These are phyloP conservation scores for Hygrophila difformis DNA, from an alignment of 257 asterid genomes.

Conservation along the genomic window DNA sequence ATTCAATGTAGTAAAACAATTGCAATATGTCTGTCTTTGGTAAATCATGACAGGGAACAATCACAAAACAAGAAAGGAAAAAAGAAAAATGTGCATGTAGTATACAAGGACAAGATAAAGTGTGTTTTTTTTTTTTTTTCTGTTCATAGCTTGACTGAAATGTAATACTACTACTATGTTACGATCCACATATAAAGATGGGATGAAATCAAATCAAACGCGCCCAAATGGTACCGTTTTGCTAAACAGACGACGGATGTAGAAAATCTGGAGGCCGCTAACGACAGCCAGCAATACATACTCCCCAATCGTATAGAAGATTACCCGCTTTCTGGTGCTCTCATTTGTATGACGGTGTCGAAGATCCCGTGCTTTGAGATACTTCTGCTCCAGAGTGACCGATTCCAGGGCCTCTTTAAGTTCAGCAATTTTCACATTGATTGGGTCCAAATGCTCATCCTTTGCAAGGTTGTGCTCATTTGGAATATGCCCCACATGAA, in stretches of 20 bases:
- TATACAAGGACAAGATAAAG: no score
- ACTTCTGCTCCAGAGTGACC: slow-evolving; percentile 72
- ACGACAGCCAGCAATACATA: slow-evolving; percentile 52
- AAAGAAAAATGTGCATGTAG: no score
- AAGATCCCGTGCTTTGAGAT: slow-evolving; percentile 60
- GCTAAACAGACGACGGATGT: slow-evolving; percentile 66
- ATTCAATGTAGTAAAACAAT: no score
- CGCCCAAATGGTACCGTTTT: no score
- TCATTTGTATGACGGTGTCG: slow-evolving; percentile 81
- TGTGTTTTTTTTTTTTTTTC: no score
- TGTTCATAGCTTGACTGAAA: no score
- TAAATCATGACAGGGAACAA: no score
- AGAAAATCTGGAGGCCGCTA: slow-evolving; percentile 63
- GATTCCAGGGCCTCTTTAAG: slow-evolving; percentile 76
- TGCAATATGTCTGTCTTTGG: no score
- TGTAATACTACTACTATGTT: no score
- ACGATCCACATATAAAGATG: no score
- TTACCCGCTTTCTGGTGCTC: slow-evolving; percentile 76
- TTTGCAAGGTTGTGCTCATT: slow-evolving; percentile 64
- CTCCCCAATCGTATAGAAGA: slow-evolving; percentile 70
- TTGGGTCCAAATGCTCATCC: slow-evolving; percentile 79
- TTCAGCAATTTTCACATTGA: slow-evolving; percentile 78
- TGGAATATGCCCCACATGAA: slow-evolving; percentile 85
- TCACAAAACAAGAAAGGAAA: no score
- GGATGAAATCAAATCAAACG: no score